Conservation (phyloP, 2,329 filamentous ascomycete species). For the Aureobasidium sp. region DNA sequence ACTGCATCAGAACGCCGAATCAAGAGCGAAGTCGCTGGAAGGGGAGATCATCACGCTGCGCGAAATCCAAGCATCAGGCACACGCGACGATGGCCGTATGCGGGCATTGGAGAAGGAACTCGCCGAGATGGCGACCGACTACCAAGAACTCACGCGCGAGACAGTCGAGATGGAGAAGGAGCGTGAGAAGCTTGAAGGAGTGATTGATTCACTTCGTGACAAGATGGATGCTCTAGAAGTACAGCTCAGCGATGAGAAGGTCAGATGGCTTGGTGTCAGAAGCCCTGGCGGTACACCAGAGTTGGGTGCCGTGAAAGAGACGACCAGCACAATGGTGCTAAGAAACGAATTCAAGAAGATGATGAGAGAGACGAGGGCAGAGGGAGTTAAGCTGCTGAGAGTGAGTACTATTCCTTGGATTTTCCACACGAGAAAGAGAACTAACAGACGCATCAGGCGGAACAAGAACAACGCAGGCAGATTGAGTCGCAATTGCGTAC, state of each 20-base stretch:
- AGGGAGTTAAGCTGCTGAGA: constrained; percentile 57
- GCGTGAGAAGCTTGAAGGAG: constrained; percentile 55
- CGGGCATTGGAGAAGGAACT: constrained; percentile 56
- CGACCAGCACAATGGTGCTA: constrained; percentile 60
- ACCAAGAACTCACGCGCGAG: constrained; percentile 62
- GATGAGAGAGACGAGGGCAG: constrained; percentile 65
- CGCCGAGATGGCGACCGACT: constrained; percentile 60
- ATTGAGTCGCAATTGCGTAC: constrained; percentile 15
- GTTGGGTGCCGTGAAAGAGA: constrained; percentile 38
- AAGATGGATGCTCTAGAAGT: constrained; percentile 57
- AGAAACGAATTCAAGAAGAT: constrained; percentile 74
- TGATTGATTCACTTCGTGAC: constrained; percentile 58
- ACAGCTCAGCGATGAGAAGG: constrained; percentile 59
- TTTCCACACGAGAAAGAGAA: not conserved
- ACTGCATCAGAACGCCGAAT: constrained; percentile 29
- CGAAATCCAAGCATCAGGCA: not conserved
- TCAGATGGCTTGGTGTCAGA: constrained; percentile 57
- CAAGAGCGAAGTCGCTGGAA: constrained; percentile 18
- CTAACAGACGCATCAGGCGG: constrained; percentile 44
- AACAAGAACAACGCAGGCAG: constrained; percentile 54
- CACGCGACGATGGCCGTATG: constrained; percentile 23
- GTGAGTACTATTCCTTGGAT: constrained; percentile 39
- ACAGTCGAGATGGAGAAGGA: constrained; percentile 66
- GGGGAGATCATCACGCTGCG: constrained; percentile 22
- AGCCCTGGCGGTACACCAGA: constrained; percentile 40